phyloP scores from a whole-genome alignment of 306 rosid species.

The Acacia confusa region DNA sequence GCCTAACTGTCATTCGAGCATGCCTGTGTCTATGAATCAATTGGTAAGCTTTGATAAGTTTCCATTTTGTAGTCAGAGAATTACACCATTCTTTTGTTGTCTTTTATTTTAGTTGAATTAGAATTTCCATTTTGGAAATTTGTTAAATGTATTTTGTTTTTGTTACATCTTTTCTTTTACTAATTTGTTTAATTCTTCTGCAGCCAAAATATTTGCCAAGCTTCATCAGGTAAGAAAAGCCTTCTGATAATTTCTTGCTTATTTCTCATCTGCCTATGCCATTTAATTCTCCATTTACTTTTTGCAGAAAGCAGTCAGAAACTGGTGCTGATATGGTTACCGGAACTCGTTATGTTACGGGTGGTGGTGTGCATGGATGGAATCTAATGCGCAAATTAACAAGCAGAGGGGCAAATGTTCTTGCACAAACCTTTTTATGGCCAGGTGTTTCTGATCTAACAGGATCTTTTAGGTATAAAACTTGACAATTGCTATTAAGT shows the following conservation, averaged over 20 bases:
- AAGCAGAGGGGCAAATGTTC: conserved; percentile 99
- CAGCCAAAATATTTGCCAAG: conserved; percentile 96
- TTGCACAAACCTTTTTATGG: conserved; percentile 93
- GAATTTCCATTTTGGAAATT: neutral
- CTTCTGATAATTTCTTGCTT: conserved; percentile 8
- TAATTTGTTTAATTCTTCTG: conserved; percentile 36
- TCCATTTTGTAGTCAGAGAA: neutral
- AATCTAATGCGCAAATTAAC: conserved; percentile 97
- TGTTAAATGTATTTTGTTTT: neutral
- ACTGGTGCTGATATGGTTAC: conserved; percentile 91
- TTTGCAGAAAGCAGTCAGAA: conserved; percentile 66
- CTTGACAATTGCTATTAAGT: conserved; percentile 27
- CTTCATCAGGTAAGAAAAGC: conserved; percentile 65
- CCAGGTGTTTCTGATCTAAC: conserved; percentile 98
- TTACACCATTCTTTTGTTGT: neutral
- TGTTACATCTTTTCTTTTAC: conserved; percentile 23
- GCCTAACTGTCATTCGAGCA: neutral
- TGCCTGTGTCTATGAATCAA: neutral
- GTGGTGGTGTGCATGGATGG: conserved; percentile 99
- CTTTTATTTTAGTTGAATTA: neutral
- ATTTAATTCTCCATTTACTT: conserved; percentile 4
- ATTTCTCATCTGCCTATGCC: conserved; percentile 2
- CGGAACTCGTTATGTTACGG: conserved; percentile 93
- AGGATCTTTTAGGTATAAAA: conserved; percentile 81
- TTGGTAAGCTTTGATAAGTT: neutral